Percentiles rank a stretch among this genome's conserved stretches.
phyloP scores from a whole-genome alignment of 73 alveolate species.

The Blepharisma stoltei region DNA sequence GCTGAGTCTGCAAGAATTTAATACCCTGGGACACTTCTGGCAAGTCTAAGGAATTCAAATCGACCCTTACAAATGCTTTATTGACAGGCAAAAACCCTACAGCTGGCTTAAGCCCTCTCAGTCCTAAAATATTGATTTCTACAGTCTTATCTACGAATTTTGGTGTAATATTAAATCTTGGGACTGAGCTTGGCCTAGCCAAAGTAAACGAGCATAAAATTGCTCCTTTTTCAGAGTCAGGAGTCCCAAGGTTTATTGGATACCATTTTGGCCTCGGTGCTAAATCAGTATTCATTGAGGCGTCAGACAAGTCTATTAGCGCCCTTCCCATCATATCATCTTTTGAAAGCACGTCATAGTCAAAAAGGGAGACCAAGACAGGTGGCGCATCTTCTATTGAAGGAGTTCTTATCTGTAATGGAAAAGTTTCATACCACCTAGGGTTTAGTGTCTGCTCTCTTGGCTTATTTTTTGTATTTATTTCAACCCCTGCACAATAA shows the following conservation, averaged over 20 bases:
- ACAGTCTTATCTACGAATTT: constrained; percentile 53
- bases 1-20: constrained; percentile 67
- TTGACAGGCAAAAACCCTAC: constrained; percentile 74
- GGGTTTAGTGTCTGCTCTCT: constrained; percentile 55
- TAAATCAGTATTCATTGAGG: constrained; percentile 8
- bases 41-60: constrained; percentile 66
- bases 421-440: constrained; percentile 50
- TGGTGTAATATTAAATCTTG: constrained; percentile 35
- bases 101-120: constrained; percentile 74
- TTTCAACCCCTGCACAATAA: not conserved
- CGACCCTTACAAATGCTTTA: constrained; percentile 77
- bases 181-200: constrained; percentile 1
- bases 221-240: constrained; percentile 71
- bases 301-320: constrained; percentile 29
- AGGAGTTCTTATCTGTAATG: constrained; percentile 33
- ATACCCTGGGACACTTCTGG: constrained; percentile 57
- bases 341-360: constrained; percentile 37
- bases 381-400: constrained; percentile 58
- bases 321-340: constrained; percentile 61
- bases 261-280: constrained; percentile 74
- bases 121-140: constrained; percentile 77
- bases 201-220: constrained; percentile 56
- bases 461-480: constrained; percentile 10
- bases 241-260: constrained; percentile 55
- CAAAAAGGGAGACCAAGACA: constrained; percentile 44